These are phyloP conservation scores for Spatholobus suberectus DNA, from an alignment of 306 rosid species.

Conservation along the genomic window DNA sequence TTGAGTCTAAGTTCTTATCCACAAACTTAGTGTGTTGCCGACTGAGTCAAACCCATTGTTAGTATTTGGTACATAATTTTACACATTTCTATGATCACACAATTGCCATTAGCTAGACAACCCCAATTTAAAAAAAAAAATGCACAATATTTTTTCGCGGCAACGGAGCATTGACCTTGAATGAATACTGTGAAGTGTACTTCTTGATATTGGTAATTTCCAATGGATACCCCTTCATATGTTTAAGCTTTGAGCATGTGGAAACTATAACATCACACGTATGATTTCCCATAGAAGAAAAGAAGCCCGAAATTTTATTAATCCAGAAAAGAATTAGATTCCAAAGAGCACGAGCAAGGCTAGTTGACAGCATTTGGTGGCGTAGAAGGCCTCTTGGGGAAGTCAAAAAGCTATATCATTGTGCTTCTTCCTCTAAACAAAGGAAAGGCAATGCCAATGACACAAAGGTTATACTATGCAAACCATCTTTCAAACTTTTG, in stretches of 20 bases:
- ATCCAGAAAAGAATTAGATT: conserved; percentile 55
- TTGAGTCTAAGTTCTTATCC: too few species aligned
- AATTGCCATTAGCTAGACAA: too few species aligned
- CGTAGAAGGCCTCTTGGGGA: conserved; percentile 33
- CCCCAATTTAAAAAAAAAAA: not conserved
- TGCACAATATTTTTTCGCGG: not conserved
- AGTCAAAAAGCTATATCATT: conserved; percentile 53
- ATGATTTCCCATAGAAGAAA: conserved; percentile 36
- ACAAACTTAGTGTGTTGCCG: too few species aligned
- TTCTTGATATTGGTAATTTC: not conserved
- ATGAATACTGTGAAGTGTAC: not conserved
- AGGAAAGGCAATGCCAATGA: conserved; percentile 26
- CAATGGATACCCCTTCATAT: not conserved
- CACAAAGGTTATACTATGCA: not conserved
- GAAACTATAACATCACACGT: not conserved
- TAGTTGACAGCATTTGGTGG: conserved; percentile 32
- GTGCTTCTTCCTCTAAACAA: conserved; percentile 42
- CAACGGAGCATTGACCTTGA: not conserved
- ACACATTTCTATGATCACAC: not conserved
- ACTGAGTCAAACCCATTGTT: too few species aligned
- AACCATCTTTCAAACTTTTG: conserved; percentile 13
- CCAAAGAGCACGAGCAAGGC: conserved; percentile 42
- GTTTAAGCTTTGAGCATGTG: not conserved
- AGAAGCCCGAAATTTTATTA: conserved; percentile 23
- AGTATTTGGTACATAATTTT: not conserved